Conservation (phyloP, 768 basidiomycete genomes). For the Panus rudis region DNA sequence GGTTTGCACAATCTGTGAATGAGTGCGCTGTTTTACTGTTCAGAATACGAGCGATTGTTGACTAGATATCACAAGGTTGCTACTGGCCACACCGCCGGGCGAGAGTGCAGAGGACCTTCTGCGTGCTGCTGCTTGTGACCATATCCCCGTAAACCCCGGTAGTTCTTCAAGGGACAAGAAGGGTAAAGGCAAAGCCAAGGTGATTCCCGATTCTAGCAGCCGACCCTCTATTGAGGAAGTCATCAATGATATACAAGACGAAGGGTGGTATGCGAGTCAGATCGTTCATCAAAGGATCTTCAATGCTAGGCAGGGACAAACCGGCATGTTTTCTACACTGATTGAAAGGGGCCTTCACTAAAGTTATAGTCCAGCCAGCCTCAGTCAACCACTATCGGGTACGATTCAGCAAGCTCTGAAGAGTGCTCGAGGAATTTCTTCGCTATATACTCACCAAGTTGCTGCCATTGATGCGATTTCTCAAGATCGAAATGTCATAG, state of each 20-base stretch:
- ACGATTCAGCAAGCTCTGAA: constrained; percentile 48
- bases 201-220: constrained; percentile 36
- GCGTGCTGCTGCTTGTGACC: constrained; percentile 58
- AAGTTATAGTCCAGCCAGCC: constrained; percentile 26
- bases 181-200: constrained; percentile 10
- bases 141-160: constrained; percentile 61
- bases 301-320: constrained; percentile 42
- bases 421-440: constrained; percentile 50
- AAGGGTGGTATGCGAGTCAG: constrained; percentile 66
- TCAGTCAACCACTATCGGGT: constrained; percentile 53
- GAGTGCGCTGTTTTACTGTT: constrained; percentile 38
- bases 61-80: constrained; percentile 36
- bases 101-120: constrained; percentile 63
- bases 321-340: constrained; percentile 31
- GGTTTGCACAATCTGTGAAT: constrained; percentile 57
- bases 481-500: constrained; percentile 63
- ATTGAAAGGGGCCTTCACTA: not conserved
- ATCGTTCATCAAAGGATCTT: constrained; percentile 52
- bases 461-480: constrained; percentile 61
- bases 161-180: not conserved
- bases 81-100: constrained; percentile 40
- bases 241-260: constrained; percentile 47
- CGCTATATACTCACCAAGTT: constrained; percentile 66
- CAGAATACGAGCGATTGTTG: not conserved
- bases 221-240: constrained; percentile 54